Conservation (phyloP, 768 basidiomycete species). For the Hypsizygus marmoreus region DNA sequence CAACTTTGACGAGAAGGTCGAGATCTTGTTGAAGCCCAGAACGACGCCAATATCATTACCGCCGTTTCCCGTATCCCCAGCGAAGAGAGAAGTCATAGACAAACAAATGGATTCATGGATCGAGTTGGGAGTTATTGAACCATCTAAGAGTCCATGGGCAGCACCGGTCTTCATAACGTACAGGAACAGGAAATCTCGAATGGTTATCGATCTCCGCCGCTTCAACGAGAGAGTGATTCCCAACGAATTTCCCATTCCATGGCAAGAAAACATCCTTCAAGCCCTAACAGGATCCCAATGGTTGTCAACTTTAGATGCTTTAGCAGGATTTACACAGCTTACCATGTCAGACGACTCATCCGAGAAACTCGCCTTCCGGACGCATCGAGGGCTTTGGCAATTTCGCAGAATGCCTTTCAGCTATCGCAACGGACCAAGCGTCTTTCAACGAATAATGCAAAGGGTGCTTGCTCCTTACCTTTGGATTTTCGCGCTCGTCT, state of each 20-base stretch:
- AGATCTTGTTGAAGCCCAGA: constrained; percentile 24
- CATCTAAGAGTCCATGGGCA: constrained; percentile 38
- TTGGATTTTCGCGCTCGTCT: constrained; percentile 41
- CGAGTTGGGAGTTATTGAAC: constrained; percentile 37
- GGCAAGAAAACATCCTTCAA: constrained; percentile 26
- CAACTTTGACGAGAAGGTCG: constrained; percentile 21
- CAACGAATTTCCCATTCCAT: constrained; percentile 26
- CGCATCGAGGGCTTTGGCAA: constrained; percentile 39
- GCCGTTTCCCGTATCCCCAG: constrained; percentile 24
- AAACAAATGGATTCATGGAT: constrained; percentile 34
- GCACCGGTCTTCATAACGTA: constrained; percentile 35
- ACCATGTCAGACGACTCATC: constrained; percentile 24
- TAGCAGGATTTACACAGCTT: constrained; percentile 42
- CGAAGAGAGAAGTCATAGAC: constrained; percentile 28
- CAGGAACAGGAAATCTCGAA: constrained; percentile 34
- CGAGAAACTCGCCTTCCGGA: constrained; percentile 37
- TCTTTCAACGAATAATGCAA: constrained; percentile 47
- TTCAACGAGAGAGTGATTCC: constrained; percentile 19
- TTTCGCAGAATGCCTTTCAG: constrained; percentile 26
- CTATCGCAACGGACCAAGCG: constrained; percentile 27
- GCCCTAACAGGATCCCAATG: constrained; percentile 29
- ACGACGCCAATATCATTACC: constrained; percentile 28
- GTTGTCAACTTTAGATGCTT: constrained; percentile 35
- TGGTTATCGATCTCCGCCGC: constrained; percentile 35
- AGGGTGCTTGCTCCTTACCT: constrained; percentile 32